phyloP scores from a whole-genome alignment of 208 protist genomes.

The Leishmania braziliensis region DNA sequence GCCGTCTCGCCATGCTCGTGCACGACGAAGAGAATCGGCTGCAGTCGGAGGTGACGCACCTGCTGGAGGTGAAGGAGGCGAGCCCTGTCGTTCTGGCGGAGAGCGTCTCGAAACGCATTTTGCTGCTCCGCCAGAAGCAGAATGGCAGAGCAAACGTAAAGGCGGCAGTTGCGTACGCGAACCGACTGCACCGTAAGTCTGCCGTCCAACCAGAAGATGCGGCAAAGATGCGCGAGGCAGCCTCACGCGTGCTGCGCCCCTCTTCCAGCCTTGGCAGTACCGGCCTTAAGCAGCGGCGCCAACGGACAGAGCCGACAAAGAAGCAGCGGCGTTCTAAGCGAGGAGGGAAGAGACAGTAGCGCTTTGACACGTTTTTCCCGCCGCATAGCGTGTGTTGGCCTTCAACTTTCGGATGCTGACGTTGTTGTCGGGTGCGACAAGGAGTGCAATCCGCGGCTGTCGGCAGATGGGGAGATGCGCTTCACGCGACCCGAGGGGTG shows the following conservation, averaged over 20 bases:
- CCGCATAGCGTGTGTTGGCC: not conserved
- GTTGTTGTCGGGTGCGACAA: not conserved
- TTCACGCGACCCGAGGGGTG: not conserved
- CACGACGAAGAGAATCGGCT: slow-evolving; percentile 60
- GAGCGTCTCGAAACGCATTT: slow-evolving; percentile 67
- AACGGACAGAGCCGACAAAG: slow-evolving; percentile 37
- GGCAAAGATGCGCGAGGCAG: slow-evolving; percentile 47
- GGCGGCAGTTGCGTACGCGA: slow-evolving; percentile 65
- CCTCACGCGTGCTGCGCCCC: slow-evolving; percentile 40
- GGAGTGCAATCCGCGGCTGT: not conserved
- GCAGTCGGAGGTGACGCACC: slow-evolving; percentile 49
- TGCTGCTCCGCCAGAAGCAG: slow-evolving; percentile 67
- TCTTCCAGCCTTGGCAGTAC: slow-evolving; percentile 28
- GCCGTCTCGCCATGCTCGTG: slow-evolving; percentile 64
- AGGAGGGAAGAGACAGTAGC: slow-evolving; percentile 22
- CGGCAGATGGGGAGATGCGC: not conserved
- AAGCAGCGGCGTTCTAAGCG: slow-evolving; percentile 26
- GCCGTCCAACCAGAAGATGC: slow-evolving; percentile 33
- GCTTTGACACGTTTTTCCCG: not conserved
- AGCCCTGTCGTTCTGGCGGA: slow-evolving; percentile 73
- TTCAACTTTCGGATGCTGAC: not conserved
- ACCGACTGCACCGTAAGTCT: slow-evolving; percentile 37
- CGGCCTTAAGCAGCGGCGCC: slow-evolving; percentile 41
- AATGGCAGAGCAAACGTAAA: slow-evolving; percentile 70
- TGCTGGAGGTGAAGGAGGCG: slow-evolving; percentile 30